Percentiles rank a stretch among this genome's conserved stretches.
Evolutionary conservation across 2,329 filamentous ascomycete species (phyloP).

Genomic region (Zopfia rhizophila): DNA sequence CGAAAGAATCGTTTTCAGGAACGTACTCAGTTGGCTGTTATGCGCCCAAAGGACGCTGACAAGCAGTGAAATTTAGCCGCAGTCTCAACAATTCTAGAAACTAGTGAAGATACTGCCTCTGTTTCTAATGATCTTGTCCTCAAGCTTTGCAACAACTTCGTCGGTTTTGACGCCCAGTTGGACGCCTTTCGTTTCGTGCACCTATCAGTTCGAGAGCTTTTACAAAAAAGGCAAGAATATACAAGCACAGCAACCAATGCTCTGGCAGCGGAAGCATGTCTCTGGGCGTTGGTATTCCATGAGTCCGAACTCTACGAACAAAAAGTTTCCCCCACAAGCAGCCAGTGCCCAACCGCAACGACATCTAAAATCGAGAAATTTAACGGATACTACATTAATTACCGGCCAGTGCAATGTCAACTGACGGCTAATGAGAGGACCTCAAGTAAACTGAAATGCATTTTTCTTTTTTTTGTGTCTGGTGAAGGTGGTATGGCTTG

Average conservation of each 20-base stretch:
- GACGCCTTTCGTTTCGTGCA: constrained; percentile 35
- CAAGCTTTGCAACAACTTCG: constrained; percentile 30
- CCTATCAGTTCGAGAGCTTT: constrained; percentile 34
- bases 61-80: constrained; percentile 20
- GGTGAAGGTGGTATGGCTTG: not conserved
- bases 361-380: not conserved
- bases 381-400: not conserved
- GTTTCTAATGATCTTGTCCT: constrained; percentile 22
- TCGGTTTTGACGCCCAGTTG: constrained; percentile 26
- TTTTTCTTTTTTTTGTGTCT: not conserved
- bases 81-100: constrained; percentile 5
- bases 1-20: constrained; percentile 3
- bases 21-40: constrained; percentile 25
- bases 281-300: not conserved
- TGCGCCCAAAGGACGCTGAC: constrained; percentile 15
- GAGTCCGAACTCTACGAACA: not conserved
- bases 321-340: not conserved
- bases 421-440: not conserved
- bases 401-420: constrained; percentile 1
- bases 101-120: not conserved
- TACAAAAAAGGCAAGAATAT: constrained; percentile 16
- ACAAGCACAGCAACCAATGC: constrained; percentile 1
- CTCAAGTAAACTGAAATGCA: not conserved
- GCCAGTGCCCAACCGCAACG: not conserved
- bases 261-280: constrained; percentile 1